Evolutionary conservation across 2,329 filamentous ascomycete genomes (phyloP), one percentile per base, ranked within the genome.

Genomic region (Exophiala sp.): DNA sequence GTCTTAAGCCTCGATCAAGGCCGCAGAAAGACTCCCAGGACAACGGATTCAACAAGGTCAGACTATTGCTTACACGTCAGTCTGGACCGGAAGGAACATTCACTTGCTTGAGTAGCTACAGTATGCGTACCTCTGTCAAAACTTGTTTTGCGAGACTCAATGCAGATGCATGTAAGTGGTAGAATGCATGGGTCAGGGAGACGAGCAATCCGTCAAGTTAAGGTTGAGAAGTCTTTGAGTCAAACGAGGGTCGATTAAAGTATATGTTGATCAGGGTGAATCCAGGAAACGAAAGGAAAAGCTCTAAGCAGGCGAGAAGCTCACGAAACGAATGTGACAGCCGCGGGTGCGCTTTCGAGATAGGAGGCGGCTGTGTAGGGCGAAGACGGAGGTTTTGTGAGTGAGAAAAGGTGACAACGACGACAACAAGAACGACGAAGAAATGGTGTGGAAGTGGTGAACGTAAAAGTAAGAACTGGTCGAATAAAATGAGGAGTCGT

Each of bases 301-400:
- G 45, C 47, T 47, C 44, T 48, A 55, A 55, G 48, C 52, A 40
- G 48, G 16, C 21, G 32, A 40, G 39, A 44, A 54, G 52, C 51
- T 57, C 54, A 54, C 38, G 52, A 57, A 60, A 60, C 54, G 57
- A 60, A 57, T 44, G 57, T 52, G 38, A 55, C 47, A 50, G 51
- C 53, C 49, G 52, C 54, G 57, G 41, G 45, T 48, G 55, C 48
- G 52, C 24, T 55, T 39, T 38, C 39, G 36, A 50, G 45, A 45
- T 14, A 34, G 39, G 41, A 45, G 12, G 49, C 42, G 42, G 45
- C 53, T 32, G 53, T 41, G 47, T 45, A 38, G 16, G 21, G 47
- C 24, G 24, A 4, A 45, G 20, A 14, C 12, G 46, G 32, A 48
- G 20, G 47, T 24, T 32, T 24, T n/a, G n/a, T 24, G 20, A 36